Conservation (phyloP, 768 basidiomycete genomes). For the Leccinellum rugosiceps region DNA sequence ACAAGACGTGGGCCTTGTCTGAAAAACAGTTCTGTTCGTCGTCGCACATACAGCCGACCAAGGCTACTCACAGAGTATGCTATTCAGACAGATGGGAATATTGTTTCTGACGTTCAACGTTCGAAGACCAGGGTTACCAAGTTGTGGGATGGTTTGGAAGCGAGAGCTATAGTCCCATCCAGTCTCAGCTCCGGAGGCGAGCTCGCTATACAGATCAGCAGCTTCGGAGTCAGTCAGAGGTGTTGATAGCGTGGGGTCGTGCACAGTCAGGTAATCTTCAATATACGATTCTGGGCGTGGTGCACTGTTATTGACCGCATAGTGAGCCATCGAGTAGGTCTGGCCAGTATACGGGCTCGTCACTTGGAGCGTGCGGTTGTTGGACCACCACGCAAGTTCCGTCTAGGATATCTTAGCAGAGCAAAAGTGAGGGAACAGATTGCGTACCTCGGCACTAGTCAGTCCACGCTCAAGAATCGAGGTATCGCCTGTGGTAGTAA, state of each 20-base stretch:
- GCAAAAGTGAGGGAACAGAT: neutral
- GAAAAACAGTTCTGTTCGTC: neutral
- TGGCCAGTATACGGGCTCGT: slow-evolving; percentile 67
- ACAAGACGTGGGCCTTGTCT: slow-evolving; percentile 62
- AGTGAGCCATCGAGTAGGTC: slow-evolving; percentile 66
- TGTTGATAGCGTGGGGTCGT: slow-evolving; percentile 54
- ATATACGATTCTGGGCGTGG: slow-evolving; percentile 87
- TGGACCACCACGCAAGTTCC: slow-evolving; percentile 82
- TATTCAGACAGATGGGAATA: slow-evolving; percentile 78
- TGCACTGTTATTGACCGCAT: slow-evolving; percentile 77
- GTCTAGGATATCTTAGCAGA: slow-evolving; percentile 37
- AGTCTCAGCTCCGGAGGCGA: slow-evolving; percentile 85
- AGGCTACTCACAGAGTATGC: slow-evolving; percentile 67
- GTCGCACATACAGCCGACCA: neutral
- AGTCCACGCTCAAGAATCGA: slow-evolving; percentile 75
- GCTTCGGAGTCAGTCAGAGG: slow-evolving; percentile 59
- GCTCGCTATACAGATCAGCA: slow-evolving; percentile 74
- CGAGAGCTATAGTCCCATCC: slow-evolving; percentile 49
- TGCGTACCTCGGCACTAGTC: slow-evolving; percentile 73
- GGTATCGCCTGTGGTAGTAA: slow-evolving; percentile 66
- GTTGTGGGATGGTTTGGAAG: slow-evolving; percentile 36
- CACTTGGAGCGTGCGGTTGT: slow-evolving; percentile 66
- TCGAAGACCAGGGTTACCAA: slow-evolving; percentile 54
- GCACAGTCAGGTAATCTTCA: slow-evolving; percentile 76
- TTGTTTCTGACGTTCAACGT: slow-evolving; percentile 67